A percentile compares a stretch with the other conserved stretches of the same genome.
phyloP scores from a whole-genome alignment of 2,329 filamentous ascomycete genomes.

The Pyrenochaeta sp. region DNA sequence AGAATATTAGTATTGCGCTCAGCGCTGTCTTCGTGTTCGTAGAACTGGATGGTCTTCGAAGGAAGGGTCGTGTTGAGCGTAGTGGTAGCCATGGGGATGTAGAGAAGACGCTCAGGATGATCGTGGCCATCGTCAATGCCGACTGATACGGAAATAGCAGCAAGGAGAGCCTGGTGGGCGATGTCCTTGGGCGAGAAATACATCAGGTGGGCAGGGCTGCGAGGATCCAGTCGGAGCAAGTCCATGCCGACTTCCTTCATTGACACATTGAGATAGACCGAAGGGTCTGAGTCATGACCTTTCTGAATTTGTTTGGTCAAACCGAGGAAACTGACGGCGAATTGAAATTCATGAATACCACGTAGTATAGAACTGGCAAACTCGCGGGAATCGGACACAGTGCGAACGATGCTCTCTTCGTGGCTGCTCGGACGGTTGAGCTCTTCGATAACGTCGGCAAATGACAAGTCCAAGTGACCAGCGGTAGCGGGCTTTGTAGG shows the following conservation, averaged over 20 bases:
- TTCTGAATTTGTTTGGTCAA: constrained; percentile 81
- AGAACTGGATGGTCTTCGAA: constrained; percentile 88
- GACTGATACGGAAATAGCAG: constrained; percentile 89
- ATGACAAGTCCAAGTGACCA: constrained; percentile 65
- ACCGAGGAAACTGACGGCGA: constrained; percentile 90
- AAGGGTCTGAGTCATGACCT: constrained; percentile 71
- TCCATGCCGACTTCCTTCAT: constrained; percentile 98
- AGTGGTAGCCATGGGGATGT: constrained; percentile 96
- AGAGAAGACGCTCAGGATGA: constrained; percentile 85
- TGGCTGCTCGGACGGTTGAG: constrained; percentile 72
- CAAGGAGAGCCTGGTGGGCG: constrained; percentile 91
- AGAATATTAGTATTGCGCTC: constrained; percentile 96
- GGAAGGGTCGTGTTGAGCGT: constrained; percentile 93
- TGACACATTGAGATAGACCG: constrained; percentile 83
- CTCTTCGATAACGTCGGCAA: constrained; percentile 79
- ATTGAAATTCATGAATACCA: constrained; percentile 95
- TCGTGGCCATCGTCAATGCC: constrained; percentile 90
- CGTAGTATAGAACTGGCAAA: constrained; percentile 89
- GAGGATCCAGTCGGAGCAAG: constrained; percentile 87
- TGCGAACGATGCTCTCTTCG: constrained; percentile 76
- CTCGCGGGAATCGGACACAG: constrained; percentile 90
- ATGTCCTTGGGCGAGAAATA: constrained; percentile 94
- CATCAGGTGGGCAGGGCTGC: constrained; percentile 95
- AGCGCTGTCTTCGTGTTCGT: constrained; percentile 72
- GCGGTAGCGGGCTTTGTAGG: constrained; percentile 28